phyloP scores from a whole-genome alignment of 345 rosid species.

The Durio zibethinus region DNA sequence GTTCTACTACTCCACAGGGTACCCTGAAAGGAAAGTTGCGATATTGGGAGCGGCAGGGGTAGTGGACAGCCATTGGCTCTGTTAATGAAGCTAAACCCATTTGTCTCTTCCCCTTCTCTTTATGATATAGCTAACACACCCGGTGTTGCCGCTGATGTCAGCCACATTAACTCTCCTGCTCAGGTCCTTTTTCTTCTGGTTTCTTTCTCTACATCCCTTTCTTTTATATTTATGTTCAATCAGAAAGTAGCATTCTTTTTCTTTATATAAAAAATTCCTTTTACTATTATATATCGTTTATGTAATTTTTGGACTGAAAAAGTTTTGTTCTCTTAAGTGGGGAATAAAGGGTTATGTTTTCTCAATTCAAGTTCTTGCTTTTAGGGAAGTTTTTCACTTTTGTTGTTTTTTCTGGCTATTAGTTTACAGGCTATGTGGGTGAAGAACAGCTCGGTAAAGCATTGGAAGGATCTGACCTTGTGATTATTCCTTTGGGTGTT shows the following conservation, averaged over 20 bases:
- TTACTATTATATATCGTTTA: neutral
- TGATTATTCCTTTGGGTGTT: constrained; percentile 39
- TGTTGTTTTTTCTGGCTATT: neutral
- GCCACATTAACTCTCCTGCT: constrained; percentile 69
- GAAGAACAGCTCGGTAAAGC: constrained; percentile 40
- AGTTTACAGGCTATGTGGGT: constrained; percentile 43
- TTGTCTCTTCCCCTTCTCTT: constrained; percentile 61
- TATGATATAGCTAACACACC: constrained; percentile 68
- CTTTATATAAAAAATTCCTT: neutral
- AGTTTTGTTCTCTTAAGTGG: neutral
- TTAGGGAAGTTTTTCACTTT: too few relatives aligned
- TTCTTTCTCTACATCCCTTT: neutral
- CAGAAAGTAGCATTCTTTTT: neutral
- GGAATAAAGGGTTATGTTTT: neutral
- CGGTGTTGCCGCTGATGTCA: constrained; percentile 71
- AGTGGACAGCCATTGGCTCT: constrained; percentile 71
- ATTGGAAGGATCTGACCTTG: constrained; percentile 58
- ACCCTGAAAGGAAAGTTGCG: constrained; percentile 62
- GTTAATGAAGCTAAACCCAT: constrained; percentile 72
- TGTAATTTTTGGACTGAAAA: neutral
- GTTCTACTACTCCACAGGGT: constrained; percentile 14
- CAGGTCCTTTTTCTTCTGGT: constrained; percentile 31
- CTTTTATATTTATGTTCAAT: neutral
- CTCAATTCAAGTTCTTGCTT: neutral
- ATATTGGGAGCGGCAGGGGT: constrained; percentile 78